These are phyloP conservation scores for Pythium phragmitis DNA, from an alignment of 352 stramenopile species.

Conservation along the genomic window DNA sequence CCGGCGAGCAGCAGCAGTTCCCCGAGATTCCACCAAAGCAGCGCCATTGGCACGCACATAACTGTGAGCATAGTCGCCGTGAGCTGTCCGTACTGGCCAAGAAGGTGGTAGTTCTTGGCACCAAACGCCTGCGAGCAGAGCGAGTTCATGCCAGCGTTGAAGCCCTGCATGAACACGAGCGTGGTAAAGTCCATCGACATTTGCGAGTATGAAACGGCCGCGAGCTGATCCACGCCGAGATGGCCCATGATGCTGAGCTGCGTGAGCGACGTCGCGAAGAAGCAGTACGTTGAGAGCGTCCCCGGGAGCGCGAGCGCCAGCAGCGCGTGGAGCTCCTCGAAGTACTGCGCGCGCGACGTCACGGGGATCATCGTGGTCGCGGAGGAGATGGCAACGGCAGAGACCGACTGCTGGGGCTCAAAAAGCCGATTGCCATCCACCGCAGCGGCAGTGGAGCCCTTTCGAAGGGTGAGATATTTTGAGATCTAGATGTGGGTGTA, in stretches of 20 bases:
- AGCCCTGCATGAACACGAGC: conserved; percentile 78
- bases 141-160: conserved; percentile 78
- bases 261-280: conserved; percentile 78
- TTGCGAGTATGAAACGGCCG: conserved; percentile 75
- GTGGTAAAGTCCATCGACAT: conserved; percentile 79
- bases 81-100: conserved; percentile 64
- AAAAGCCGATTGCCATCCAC: neutral
- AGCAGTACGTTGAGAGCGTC: conserved; percentile 71
- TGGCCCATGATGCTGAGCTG: conserved; percentile 82
- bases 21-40: conserved; percentile 79
- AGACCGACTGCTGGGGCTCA: neutral
- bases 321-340: conserved; percentile 43
- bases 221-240: conserved; percentile 72
- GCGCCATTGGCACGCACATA: conserved; percentile 58
- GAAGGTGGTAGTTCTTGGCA: conserved; percentile 76
- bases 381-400: neutral
- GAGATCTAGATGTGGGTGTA: neutral
- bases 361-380: conserved; percentile 9
- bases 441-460: neutral
- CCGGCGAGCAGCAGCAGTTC: conserved; percentile 45
- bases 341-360: conserved; percentile 12
- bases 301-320: conserved; percentile 56
- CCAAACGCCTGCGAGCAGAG: conserved; percentile 86
- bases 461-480: neutral
- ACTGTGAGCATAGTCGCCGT: conserved; percentile 59